Evolutionary conservation across 257 asterid genomes (phyloP).

Genomic region (Salvia splendens): DNA sequence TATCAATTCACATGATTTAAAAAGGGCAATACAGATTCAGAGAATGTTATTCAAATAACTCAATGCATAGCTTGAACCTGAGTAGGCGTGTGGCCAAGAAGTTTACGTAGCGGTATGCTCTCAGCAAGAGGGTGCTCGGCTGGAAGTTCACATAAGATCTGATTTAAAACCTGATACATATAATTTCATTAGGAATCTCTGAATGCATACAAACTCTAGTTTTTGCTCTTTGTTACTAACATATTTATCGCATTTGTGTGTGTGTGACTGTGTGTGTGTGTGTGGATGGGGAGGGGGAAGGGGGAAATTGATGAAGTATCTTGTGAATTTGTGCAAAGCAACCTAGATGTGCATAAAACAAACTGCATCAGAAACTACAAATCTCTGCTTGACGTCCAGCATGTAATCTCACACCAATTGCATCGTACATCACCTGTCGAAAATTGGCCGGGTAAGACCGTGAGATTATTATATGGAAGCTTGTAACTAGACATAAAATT

Average conservation of each 20-base stretch:
- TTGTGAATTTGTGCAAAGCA: constrained; percentile 1
- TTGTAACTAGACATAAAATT: neutral
- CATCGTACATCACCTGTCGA: constrained; percentile 90
- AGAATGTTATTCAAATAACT: neutral
- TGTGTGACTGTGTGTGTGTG: no score
- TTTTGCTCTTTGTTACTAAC: neutral
- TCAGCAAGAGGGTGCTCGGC: constrained; percentile 89
- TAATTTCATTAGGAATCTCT: constrained; percentile 29
- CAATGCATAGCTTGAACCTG: constrained; percentile 53
- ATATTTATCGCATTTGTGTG: neutral
- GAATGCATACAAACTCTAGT: neutral
- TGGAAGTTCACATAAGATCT: constrained; percentile 83
- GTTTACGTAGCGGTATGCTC: constrained; percentile 79
- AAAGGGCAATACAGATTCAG: neutral
- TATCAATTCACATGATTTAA: neutral
- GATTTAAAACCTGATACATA: constrained; percentile 72
- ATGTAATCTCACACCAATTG: constrained; percentile 87
- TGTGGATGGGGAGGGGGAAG: no score
- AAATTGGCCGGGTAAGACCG: constrained; percentile 14
- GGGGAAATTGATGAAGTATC: constrained; percentile 7
- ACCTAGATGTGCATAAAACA: constrained; percentile 17
- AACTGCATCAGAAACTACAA: constrained; percentile 24
- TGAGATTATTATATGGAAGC: no score
- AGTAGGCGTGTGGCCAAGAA: constrained; percentile 88
- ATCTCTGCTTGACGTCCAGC: constrained; percentile 99